Percentiles rank a stretch among this genome's conserved stretches.
Conservation (phyloP, 2,329 filamentous ascomycete genomes). For the Podosphaera aphanis region DNA sequence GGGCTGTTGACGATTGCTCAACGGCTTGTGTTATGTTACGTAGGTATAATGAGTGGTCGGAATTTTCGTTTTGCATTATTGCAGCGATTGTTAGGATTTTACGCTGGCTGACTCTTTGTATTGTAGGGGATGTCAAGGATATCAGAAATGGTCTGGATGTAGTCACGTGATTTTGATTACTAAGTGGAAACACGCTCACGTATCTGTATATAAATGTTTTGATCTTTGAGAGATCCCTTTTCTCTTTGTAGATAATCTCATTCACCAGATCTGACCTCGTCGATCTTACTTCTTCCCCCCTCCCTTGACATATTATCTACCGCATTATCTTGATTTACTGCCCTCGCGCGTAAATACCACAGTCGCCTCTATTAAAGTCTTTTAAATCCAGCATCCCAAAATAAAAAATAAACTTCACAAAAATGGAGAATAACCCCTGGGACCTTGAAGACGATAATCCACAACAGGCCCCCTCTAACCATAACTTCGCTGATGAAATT, state of each 20-base stretch:
- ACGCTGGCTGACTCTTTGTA: background rate
- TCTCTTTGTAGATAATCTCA: too few species aligned
- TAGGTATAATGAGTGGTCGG: background rate
- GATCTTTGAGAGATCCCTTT: constrained; percentile 1
- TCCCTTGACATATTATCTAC: too few species aligned
- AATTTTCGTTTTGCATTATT: background rate
- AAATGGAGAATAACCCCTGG: background rate
- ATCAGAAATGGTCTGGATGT: background rate
- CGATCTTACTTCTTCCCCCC: too few species aligned
- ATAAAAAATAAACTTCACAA: background rate
- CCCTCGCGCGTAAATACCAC: too few species aligned
- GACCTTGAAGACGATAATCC: background rate
- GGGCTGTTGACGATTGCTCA: background rate
- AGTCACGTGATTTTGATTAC: too few species aligned
- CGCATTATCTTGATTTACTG: too few species aligned
- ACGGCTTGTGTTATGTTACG: background rate
- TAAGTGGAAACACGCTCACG: too few species aligned
- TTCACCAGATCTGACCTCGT: too few species aligned
- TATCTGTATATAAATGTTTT: too few species aligned
- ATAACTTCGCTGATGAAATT: background rate
- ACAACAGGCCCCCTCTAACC: background rate
- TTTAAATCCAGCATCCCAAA: too few species aligned
- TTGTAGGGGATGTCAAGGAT: background rate
- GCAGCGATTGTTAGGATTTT: background rate
- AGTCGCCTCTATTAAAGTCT: too few species aligned